A percentile compares a stretch with the other conserved stretches of the same genome.
Evolutionary conservation across 192 early-diverging fungal genomes (phyloP).

Genomic region (Gigaspora rosea): DNA sequence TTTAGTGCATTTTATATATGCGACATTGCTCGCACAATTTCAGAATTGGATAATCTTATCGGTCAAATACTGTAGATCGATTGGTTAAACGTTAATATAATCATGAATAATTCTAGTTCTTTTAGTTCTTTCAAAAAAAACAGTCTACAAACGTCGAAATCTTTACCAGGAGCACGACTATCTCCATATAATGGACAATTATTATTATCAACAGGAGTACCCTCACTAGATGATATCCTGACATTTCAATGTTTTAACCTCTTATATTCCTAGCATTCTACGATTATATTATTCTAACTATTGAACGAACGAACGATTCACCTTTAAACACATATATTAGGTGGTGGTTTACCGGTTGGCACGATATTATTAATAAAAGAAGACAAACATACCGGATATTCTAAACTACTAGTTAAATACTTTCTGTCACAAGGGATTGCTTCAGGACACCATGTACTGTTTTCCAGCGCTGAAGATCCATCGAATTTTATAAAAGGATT

Average conservation of each 20-base stretch:
- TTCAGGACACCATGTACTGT: constrained; percentile 66
- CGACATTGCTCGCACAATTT: too few relatives aligned
- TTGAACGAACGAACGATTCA: neutral
- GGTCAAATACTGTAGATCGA: too few relatives aligned
- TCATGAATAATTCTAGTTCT: too few relatives aligned
- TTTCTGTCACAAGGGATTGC: constrained; percentile 87
- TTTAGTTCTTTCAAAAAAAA: too few relatives aligned
- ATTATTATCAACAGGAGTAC: constrained; percentile 80
- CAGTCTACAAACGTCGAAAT: constrained; percentile 24
- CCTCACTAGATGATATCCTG: constrained; percentile 80
- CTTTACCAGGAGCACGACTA: constrained; percentile 70
- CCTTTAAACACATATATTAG: constrained; percentile 51
- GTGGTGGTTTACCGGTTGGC: constrained; percentile 87
- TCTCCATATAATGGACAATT: constrained; percentile 78
- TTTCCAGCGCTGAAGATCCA: constrained; percentile 71
- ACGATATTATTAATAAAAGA: constrained; percentile 75
- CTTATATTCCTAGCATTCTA: neutral
- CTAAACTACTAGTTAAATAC: constrained; percentile 75
- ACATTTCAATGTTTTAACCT: neutral
- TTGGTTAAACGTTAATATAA: too few relatives aligned
- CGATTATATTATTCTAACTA: neutral
- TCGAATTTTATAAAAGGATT: constrained; percentile 61
- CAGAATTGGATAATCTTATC: too few relatives aligned
- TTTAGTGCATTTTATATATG: too few relatives aligned
- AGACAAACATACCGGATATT: constrained; percentile 82